Evolutionary conservation across 129 eudicot genomes (phyloP).

Genomic region (Saussurea involucrata): DNA sequence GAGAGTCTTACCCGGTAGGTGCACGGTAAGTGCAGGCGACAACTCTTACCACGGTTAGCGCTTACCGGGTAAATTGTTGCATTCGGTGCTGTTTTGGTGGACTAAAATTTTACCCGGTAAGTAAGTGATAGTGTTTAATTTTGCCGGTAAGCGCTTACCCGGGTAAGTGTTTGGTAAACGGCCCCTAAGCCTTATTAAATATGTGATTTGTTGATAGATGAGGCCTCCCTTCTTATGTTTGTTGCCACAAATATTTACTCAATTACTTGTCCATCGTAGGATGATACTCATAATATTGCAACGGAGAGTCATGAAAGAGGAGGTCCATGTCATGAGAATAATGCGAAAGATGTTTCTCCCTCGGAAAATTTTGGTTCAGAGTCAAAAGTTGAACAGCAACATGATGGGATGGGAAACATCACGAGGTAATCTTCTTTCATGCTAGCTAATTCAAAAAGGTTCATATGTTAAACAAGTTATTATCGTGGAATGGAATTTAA

Average conservation of each 20-base stretch:
- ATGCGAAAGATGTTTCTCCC: conserved; percentile 13
- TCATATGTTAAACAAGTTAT: conserved; percentile 2
- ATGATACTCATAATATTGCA: conserved; percentile 21
- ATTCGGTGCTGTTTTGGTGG: too few relatives aligned
- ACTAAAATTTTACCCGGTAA: too few relatives aligned
- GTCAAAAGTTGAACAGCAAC: conserved; percentile 18
- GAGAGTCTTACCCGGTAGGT: too few relatives aligned
- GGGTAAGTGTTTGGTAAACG: too few relatives aligned
- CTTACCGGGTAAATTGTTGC: too few relatives aligned
- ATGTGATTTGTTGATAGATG: not conserved
- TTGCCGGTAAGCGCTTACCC: too few relatives aligned
- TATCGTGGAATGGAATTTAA: not conserved
- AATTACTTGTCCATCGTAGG: conserved; percentile 23
- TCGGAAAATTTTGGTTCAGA: conserved; percentile 6
- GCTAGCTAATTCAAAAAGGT: conserved; percentile 1
- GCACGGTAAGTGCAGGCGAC: too few relatives aligned
- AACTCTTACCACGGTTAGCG: too few relatives aligned
- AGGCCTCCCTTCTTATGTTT: not conserved
- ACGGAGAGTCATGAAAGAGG: conserved; percentile 2
- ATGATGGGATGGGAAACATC: conserved; percentile 10
- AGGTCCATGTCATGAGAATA: conserved; percentile 15
- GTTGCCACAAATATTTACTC: not conserved
- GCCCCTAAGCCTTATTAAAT: not conserved
- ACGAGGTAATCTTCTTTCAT: conserved; percentile 16
- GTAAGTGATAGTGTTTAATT: too few relatives aligned